Evolutionary conservation across 768 basidiomycete species (phyloP).

Genomic region (Amanita muscaria): DNA sequence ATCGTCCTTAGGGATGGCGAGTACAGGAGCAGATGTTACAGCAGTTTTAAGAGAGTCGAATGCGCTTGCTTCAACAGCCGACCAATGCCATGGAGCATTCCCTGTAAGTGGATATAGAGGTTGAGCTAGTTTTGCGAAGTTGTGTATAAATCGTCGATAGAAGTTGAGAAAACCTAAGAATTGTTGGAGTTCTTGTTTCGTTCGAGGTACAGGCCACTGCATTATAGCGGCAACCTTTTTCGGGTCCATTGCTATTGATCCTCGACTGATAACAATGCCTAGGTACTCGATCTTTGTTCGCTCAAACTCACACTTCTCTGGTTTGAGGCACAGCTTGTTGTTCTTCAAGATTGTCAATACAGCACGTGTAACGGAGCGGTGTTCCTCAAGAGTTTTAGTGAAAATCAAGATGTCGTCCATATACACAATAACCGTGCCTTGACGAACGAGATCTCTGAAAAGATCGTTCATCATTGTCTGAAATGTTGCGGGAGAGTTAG

Average conservation of each 20-base stretch:
- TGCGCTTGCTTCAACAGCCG: no score
- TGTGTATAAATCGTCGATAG: constrained; percentile 22
- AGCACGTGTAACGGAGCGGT: no score
- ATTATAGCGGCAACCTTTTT: constrained; percentile 11
- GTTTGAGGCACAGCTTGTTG: neutral
- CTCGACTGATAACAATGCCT: constrained; percentile 3
- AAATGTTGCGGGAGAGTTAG: constrained; percentile 24
- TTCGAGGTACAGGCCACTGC: constrained; percentile 25
- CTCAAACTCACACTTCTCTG: constrained; percentile 2
- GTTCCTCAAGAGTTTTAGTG: no score
- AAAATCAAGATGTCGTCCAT: constrained; percentile 17
- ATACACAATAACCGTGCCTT: constrained; percentile 27
- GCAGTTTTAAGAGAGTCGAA: no score
- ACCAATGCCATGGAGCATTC: no score
- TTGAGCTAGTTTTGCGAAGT: no score
- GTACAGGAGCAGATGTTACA: no score
- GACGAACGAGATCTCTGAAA: constrained; percentile 20
- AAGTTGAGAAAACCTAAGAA: constrained; percentile 34
- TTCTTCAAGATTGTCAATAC: neutral
- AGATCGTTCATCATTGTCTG: constrained; percentile 37
- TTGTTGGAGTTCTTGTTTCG: constrained; percentile 22
- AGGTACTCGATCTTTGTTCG: neutral
- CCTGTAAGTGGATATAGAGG: no score
- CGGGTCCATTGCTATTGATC: constrained; percentile 12
- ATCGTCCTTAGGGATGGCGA: no score